These are phyloP conservation scores for Plasmodium vivax DNA, from an alignment of 169 alveolate species.

Conservation along the genomic window DNA sequence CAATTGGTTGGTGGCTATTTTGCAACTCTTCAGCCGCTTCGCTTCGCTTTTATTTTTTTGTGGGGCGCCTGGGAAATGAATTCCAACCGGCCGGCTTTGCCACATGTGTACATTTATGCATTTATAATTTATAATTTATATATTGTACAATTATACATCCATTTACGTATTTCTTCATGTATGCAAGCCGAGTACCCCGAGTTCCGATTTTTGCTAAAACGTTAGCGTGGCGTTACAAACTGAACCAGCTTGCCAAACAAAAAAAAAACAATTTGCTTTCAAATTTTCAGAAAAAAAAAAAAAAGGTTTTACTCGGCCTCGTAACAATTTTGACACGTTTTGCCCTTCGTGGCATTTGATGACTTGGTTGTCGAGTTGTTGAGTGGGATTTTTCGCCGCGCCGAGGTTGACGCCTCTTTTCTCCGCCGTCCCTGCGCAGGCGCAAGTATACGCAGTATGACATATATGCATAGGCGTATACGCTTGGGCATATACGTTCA, in stretches of 20 bases:
- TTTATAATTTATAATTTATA: too few species aligned
- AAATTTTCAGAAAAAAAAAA: not conserved
- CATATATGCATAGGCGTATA: not conserved
- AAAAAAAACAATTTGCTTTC: not conserved
- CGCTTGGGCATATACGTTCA: not conserved
- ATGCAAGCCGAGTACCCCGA: not conserved
- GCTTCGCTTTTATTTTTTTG: not conserved
- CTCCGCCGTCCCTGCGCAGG: not conserved
- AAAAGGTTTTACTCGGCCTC: not conserved
- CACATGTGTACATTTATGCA: not conserved
- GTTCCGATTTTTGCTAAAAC: not conserved
- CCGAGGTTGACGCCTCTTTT: not conserved
- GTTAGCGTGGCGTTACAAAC: not conserved
- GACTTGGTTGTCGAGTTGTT: not conserved
- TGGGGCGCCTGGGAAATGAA: not conserved
- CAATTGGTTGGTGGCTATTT: not conserved
- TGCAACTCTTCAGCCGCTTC: not conserved
- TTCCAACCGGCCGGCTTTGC: not conserved
- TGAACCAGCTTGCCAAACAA: not conserved
- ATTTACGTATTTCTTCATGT: not conserved
- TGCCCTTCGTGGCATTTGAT: constrained; percentile 2
- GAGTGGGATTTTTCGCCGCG: not conserved
- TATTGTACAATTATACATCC: not conserved
- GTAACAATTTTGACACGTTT: not conserved
- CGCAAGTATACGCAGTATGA: not conserved